Base-by-base conservation (phyloP, 805 yeast species). In the Candida orba region DNA sequence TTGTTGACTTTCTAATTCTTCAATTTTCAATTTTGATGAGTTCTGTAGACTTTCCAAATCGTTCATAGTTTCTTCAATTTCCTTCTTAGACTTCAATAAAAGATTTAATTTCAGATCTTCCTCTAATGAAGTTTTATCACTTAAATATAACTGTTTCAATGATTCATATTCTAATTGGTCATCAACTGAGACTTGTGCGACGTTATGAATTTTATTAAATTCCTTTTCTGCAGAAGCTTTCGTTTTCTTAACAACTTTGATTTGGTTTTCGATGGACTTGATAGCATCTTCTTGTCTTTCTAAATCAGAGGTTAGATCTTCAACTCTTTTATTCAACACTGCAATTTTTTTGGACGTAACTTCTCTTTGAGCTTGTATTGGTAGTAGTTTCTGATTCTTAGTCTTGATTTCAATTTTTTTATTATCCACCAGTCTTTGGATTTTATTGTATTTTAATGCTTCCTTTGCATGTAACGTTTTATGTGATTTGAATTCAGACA, bases 101-200 rank as follows among this genome's bases (percentile, higher is more conserved):
- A 73, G 51, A 4, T 69, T 63, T 24, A 77, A 52, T 36, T 72
- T 62, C 46, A 76, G 80, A 27, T 72, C 73, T 52, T 80, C 77
- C n/a, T 71, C 52, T 37, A 75, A 68, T 14, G 82, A 77, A 14
- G 86, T 74, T 14, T 87, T 88, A 31, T 65, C 64, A 29, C 76
- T 65, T 41, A 84, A 62, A 52, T 75, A 86, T 40, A 67, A 50
- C 32, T 75, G 77, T 56, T 85, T 74, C 45, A 87, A 63, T 1
- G 45, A 22, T 35, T 79, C 78, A 58, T 87, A 88, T 37, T 78
- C 80, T 25, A 64, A 60, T 35, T 76, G 65, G 39, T 77, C 82
- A 10, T 71, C 78, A 1, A 69, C 67, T 14, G 77, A 66, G 25
- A 84, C 53, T 14, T 63, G 54, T 34, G 60, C 66, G 51, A 57